A percentile compares a stretch with the other conserved stretches of the same genome.
These are phyloP conservation scores for Tuber magnatum DNA, from an alignment of 495 filamentous ascomycete species.

Conservation along the genomic window DNA sequence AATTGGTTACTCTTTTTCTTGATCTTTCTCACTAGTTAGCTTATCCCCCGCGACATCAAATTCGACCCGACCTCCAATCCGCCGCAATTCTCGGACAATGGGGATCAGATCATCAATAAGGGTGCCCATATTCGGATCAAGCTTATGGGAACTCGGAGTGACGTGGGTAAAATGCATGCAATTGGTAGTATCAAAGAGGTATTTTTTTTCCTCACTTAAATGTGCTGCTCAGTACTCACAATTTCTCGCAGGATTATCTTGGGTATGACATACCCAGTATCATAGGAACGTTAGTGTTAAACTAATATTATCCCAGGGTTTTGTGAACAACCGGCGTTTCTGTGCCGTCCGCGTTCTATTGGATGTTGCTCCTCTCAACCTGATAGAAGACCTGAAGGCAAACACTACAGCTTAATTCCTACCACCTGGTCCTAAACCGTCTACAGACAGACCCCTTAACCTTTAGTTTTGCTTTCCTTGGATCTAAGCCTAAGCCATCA, in stretches of 20 bases:
- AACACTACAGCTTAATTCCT: not conserved
- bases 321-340: not conserved
- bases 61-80: conserved; percentile 87
- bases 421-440: not conserved
- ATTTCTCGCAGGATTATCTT: conserved; percentile 33
- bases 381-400: not conserved
- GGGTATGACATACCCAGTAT: conserved; percentile 20
- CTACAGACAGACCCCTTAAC: not conserved
- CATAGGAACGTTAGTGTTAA: not conserved
- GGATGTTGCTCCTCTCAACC: not conserved
- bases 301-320: not conserved
- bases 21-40: conserved; percentile 49
- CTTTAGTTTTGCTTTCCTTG: not conserved
- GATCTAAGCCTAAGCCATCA: not conserved
- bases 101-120: conserved; percentile 86
- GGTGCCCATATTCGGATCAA: conserved; percentile 89
- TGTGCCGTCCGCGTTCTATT: not conserved
- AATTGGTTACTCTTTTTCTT: conserved; percentile 12
- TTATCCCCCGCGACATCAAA: conserved; percentile 85
- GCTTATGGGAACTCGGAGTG: conserved; percentile 81
- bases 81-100: conserved; percentile 75
- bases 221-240: conserved; percentile 20
- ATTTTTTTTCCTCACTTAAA: conserved; percentile 8
- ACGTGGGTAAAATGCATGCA: conserved; percentile 88
- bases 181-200: conserved; percentile 95